phyloP scores from a whole-genome alignment of 805 yeast genomes.

The Monosporozyma aquatica region DNA sequence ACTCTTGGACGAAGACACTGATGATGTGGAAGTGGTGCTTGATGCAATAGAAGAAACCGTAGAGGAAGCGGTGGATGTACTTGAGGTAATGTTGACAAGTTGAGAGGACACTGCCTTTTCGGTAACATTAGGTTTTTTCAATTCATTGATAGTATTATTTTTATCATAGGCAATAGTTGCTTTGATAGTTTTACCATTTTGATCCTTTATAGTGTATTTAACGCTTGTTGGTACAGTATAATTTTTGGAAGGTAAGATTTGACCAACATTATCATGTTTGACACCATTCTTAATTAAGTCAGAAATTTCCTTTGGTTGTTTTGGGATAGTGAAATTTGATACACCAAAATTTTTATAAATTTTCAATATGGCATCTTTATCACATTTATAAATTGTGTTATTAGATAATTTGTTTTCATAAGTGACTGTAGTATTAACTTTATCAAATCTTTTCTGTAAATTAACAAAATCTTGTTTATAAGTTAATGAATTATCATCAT shows the following conservation, averaged over 20 bases:
- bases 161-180: constrained; percentile 34
- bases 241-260: constrained; percentile 29
- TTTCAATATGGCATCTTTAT: constrained; percentile 30
- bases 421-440: constrained; percentile 32
- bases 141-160: constrained; percentile 32
- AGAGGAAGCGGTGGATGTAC: constrained; percentile 13
- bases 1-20: constrained; percentile 15
- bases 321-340: constrained; percentile 38
- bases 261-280: constrained; percentile 37
- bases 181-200: constrained; percentile 28
- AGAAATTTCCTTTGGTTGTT: constrained; percentile 37
- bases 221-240: constrained; percentile 32
- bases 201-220: constrained; percentile 34
- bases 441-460: constrained; percentile 36
- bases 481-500: constrained; percentile 34
- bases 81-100: constrained; percentile 13
- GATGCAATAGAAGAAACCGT: constrained; percentile 3
- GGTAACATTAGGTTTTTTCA: constrained; percentile 19
- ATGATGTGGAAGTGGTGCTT: neutral
- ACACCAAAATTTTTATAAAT: constrained; percentile 37
- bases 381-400: constrained; percentile 33
- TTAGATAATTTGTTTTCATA: constrained; percentile 31
- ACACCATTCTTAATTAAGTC: constrained; percentile 42
- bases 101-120: constrained; percentile 11
- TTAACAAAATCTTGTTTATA: constrained; percentile 43